A percentile compares a stretch with the other conserved stretches of the same genome.
phyloP scores from a whole-genome alignment of 225 moss, liverwort and hornwort genomes.

The Ulota crispa region DNA sequence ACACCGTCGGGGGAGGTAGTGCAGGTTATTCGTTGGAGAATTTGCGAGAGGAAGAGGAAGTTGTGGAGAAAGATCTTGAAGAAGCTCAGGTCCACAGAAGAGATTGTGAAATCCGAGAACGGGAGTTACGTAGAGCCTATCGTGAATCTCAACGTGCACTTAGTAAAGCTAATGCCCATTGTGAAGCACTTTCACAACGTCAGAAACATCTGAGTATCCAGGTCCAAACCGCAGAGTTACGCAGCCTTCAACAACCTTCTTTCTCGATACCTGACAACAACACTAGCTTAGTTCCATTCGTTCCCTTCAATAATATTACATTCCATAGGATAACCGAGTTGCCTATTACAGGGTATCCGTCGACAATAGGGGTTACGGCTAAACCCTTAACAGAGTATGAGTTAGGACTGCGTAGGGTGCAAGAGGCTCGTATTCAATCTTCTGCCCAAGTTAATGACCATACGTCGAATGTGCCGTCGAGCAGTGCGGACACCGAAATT shows the following conservation, averaged over 20 bases:
- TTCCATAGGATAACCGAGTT: slow-evolving; percentile 28
- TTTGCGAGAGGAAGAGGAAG: slow-evolving; percentile 72
- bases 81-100: slow-evolving; percentile 61
- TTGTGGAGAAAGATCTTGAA: slow-evolving; percentile 68
- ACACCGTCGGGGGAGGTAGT: slow-evolving; percentile 20
- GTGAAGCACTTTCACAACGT: slow-evolving; percentile 54
- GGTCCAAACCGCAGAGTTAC: slow-evolving; percentile 56
- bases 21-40: slow-evolving; percentile 31
- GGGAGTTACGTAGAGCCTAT: slow-evolving; percentile 60
- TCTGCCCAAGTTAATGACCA: slow-evolving; percentile 16
- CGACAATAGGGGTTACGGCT: slow-evolving; percentile 1
- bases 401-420: neutral
- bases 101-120: slow-evolving; percentile 62
- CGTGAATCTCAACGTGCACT: slow-evolving; percentile 69
- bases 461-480: slow-evolving; percentile 16
- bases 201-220: slow-evolving; percentile 54
- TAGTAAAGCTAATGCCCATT: slow-evolving; percentile 49
- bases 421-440: neutral
- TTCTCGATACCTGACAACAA: slow-evolving; percentile 28
- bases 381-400: slow-evolving; percentile 13
- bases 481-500: slow-evolving; percentile 38
- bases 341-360: slow-evolving; percentile 21
- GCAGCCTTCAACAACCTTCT: slow-evolving; percentile 24
- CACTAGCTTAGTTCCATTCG: slow-evolving; percentile 31
- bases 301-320: slow-evolving; percentile 14